Conservation (phyloP, 2,329 filamentous ascomycete species). For the Cadophora gregata region DNA sequence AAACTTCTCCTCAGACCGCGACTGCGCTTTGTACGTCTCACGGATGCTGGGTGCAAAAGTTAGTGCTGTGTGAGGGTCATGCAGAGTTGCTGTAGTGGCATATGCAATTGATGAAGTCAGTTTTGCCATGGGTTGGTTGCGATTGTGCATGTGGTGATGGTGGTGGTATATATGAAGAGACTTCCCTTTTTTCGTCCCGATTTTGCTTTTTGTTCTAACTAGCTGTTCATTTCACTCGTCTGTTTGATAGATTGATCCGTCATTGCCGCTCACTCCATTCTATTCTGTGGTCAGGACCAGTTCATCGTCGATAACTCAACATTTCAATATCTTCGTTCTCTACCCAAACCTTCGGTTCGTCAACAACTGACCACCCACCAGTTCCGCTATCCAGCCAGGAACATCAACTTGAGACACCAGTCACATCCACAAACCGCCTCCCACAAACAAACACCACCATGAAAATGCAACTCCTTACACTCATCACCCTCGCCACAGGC, state of each 20-base stretch:
- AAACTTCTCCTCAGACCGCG: constrained; percentile 9
- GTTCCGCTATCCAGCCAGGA: background rate
- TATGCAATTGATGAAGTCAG: background rate
- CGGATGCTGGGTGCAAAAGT: background rate
- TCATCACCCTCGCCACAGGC: constrained; percentile 1
- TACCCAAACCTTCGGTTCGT: background rate
- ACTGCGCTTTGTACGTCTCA: constrained; percentile 1
- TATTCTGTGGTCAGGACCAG: background rate
- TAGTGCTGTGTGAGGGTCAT: background rate
- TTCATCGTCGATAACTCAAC: background rate
- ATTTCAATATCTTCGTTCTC: background rate
- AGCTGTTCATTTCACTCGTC: background rate
- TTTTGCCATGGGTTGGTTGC: no score
- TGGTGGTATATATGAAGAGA: background rate
- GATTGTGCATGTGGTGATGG: background rate
- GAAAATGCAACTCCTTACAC: constrained; percentile 18
- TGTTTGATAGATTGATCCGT: constrained; percentile 11
- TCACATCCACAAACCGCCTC: background rate
- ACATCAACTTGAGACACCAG: background rate
- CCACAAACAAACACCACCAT: background rate
- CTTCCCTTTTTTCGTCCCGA: background rate
- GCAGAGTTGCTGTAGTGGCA: background rate
- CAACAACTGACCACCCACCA: background rate
- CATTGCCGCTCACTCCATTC: background rate
- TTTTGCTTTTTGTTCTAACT: background rate